These are phyloP conservation scores for Candolleomyces aberdarensis DNA, from an alignment of 768 basidiomycete species.

Conservation along the genomic window DNA sequence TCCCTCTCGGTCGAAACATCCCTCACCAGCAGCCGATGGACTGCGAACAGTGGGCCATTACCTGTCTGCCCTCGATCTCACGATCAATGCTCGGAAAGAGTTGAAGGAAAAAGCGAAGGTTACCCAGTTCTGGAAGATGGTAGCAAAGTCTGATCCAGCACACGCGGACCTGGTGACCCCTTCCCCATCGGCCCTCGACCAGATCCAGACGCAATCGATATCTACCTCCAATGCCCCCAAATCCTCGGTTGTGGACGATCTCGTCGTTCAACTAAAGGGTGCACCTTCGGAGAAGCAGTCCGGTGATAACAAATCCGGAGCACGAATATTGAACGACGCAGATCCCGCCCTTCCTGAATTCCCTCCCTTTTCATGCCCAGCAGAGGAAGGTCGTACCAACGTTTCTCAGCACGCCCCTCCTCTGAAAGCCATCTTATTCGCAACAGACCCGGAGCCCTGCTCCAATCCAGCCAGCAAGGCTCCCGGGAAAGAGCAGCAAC, in stretches of 20 bases:
- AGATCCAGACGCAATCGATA: background rate
- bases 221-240: background rate
- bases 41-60: slow-evolving; percentile 39
- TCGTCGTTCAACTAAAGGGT: background rate
- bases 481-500: background rate
- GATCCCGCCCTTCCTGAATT: background rate
- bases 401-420: background rate
- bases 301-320: background rate
- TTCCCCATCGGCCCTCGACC: slow-evolving; percentile 29
- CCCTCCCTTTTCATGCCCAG: background rate
- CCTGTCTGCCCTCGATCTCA: slow-evolving; percentile 42
- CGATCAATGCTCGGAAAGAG: slow-evolving; percentile 41
- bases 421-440: background rate
- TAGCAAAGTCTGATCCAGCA: slow-evolving; percentile 29
- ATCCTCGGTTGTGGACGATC: slow-evolving; percentile 1
- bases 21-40: slow-evolving; percentile 24
- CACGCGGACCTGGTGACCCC: slow-evolving; percentile 29
- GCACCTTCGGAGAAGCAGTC: background rate
- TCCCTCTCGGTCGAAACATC: slow-evolving; percentile 41
- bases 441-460: too few relatives aligned
- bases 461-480: background rate
- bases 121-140: slow-evolving; percentile 42
- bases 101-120: slow-evolving; percentile 34
- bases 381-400: background rate
- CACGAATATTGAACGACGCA: background rate